Conservation (phyloP, 805 yeast genomes). For the Nakazawaea ernobii region DNA sequence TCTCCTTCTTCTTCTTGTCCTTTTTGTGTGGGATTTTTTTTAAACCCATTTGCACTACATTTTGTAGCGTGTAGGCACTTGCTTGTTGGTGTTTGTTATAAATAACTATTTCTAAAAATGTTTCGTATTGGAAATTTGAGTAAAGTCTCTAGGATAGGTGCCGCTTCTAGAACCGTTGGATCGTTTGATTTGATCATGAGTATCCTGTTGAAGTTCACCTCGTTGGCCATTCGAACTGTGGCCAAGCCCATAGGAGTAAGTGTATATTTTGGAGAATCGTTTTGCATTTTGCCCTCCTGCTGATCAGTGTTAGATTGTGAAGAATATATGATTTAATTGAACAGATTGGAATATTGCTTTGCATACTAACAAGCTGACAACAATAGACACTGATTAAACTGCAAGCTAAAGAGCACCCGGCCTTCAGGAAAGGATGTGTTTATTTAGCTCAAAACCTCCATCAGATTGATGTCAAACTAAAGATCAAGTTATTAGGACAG, state of each 20-base stretch:
- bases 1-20: background rate
- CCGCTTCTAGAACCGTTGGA: slow-evolving; percentile 3
- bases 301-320: too few relatives aligned
- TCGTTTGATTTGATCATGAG: slow-evolving; percentile 51
- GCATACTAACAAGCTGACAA: slow-evolving; percentile 3
- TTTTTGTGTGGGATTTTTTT: too few relatives aligned
- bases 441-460: slow-evolving; percentile 69
- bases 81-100: background rate
- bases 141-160: slow-evolving; percentile 1
- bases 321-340: too few relatives aligned
- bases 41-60: too few relatives aligned
- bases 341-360: background rate
- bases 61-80: too few relatives aligned
- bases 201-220: slow-evolving; percentile 66
- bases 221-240: slow-evolving; percentile 65
- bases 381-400: slow-evolving; percentile 53
- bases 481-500: slow-evolving; percentile 56
- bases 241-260: slow-evolving; percentile 72
- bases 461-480: slow-evolving; percentile 53
- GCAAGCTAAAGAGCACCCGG: slow-evolving; percentile 69
- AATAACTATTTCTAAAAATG: background rate
- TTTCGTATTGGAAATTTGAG: background rate
- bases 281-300: background rate
- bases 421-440: slow-evolving; percentile 59
- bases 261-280: slow-evolving; percentile 6